A percentile compares a stretch with the other conserved stretches of the same genome.
phyloP scores from a whole-genome alignment of 805 yeast species.

The Priceomyces fermenticarens region DNA sequence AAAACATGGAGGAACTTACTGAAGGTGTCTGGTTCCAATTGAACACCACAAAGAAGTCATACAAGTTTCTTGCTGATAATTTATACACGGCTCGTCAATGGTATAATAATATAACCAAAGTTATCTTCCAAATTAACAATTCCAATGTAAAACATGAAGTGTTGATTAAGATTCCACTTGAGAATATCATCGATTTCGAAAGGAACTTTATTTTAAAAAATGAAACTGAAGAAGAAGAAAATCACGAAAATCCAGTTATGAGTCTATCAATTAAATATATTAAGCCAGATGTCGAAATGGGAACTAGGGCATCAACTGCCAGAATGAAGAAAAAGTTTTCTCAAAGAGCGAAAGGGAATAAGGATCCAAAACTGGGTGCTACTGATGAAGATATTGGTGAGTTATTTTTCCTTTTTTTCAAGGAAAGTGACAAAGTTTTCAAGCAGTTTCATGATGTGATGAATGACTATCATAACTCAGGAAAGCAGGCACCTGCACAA shows the following conservation, averaged over 20 bases:
- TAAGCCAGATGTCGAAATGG: constrained; percentile 7
- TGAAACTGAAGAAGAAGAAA: constrained; percentile 7
- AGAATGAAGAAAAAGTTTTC: constrained; percentile 6
- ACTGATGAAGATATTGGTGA: constrained; percentile 58
- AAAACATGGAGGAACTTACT: constrained; percentile 22
- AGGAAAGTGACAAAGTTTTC: constrained; percentile 42
- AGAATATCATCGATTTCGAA: constrained; percentile 61
- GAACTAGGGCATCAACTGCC: constrained; percentile 1
- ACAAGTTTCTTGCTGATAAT: constrained; percentile 72
- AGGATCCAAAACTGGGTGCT: background rate
- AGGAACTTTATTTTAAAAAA: constrained; percentile 29
- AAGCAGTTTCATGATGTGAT: constrained; percentile 33
- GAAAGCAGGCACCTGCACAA: background rate
- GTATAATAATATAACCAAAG: constrained; percentile 72
- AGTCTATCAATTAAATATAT: constrained; percentile 55
- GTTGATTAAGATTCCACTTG: constrained; percentile 71
- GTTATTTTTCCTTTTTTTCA: constrained; percentile 66
- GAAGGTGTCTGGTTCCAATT: constrained; percentile 55
- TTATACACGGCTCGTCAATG: constrained; percentile 72
- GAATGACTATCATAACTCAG: constrained; percentile 7
- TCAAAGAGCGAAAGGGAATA: constrained; percentile 8
- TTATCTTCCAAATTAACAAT: constrained; percentile 60
- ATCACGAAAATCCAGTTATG: constrained; percentile 21
- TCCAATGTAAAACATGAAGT: constrained; percentile 71
- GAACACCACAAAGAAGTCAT: constrained; percentile 53